Conservation (phyloP, 2,329 filamentous ascomycete species). For the Podosphaera xanthii region DNA sequence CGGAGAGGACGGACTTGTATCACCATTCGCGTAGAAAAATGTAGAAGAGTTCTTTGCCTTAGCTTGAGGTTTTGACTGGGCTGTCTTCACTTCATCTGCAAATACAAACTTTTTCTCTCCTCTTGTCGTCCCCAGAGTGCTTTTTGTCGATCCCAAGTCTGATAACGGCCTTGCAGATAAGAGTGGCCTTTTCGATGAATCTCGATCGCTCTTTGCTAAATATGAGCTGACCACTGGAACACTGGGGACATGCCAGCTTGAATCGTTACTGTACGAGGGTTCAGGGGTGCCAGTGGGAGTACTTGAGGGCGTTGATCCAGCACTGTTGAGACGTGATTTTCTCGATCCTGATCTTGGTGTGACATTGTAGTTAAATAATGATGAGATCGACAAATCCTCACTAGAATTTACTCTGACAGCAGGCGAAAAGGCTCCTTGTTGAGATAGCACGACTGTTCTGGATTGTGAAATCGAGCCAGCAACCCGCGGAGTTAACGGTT, state of each 20-base stretch:
- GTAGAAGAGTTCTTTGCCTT: conserved; percentile 16
- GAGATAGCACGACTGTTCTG: conserved; percentile 16
- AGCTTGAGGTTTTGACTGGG: conserved; percentile 8
- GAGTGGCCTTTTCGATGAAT: conserved; percentile 10
- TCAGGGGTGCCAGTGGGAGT: conserved; percentile 26
- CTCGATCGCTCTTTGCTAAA: conserved; percentile 11
- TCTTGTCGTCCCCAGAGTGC: conserved; percentile 5
- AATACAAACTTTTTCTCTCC: conserved; percentile 66
- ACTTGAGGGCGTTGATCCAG: conserved; percentile 38
- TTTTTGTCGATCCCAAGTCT: conserved; percentile 14
- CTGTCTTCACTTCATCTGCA: conserved; percentile 49
- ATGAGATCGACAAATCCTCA: conserved; percentile 31
- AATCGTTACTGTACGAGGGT: conserved; percentile 3
- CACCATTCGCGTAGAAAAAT: conserved; percentile 27
- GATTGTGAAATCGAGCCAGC: conserved; percentile 17
- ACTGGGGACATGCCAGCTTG: conserved; percentile 14
- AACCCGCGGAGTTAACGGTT: conserved; percentile 36
- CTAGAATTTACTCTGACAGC: conserved; percentile 3
- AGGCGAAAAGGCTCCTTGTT: conserved; percentile 26
- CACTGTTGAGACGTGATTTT: conserved; percentile 47
- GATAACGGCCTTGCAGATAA: conserved; percentile 22
- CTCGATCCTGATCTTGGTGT: conserved; percentile 60
- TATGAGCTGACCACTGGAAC: conserved; percentile 8
- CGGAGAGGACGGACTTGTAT: conserved; percentile 18
- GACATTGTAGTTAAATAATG: conserved; percentile 41